Evolutionary conservation across 306 rosid genomes (phyloP).

Genomic region (Astragalus glycyphyllos): DNA sequence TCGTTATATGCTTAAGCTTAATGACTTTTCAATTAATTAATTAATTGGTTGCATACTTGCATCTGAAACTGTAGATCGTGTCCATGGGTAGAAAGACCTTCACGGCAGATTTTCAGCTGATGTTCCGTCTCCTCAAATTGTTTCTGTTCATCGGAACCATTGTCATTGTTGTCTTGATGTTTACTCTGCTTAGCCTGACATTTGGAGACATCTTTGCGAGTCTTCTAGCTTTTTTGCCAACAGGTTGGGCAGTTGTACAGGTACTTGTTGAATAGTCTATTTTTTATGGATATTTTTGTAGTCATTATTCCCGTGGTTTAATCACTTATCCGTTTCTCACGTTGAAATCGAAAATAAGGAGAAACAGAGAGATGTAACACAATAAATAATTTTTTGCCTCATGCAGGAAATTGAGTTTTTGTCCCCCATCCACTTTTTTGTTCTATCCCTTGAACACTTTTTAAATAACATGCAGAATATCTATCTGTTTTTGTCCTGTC

Average conservation of each 20-base stretch:
- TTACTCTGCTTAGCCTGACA: slow-evolving; percentile 67
- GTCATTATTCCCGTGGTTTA: no score
- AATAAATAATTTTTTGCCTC: no score
- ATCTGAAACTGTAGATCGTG: slow-evolving; percentile 71
- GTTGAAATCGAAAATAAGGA: no score
- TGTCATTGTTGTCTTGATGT: slow-evolving; percentile 63
- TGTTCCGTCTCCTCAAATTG: slow-evolving; percentile 92
- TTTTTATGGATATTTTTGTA: slow-evolving; percentile 29
- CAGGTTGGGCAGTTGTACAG: slow-evolving; percentile 94
- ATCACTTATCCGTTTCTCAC: no score
- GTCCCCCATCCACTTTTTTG: no score
- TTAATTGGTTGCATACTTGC: slow-evolving; percentile 34
- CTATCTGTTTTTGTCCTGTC: no score
- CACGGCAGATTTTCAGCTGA: slow-evolving; percentile 97
- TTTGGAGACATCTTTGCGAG: slow-evolving; percentile 77
- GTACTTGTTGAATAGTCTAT: slow-evolving; percentile 48
- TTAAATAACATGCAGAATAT: no score
- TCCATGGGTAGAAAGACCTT: slow-evolving; percentile 91
- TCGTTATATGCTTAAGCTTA: slow-evolving; percentile 18
- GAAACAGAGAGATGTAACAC: no score
- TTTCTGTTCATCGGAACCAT: slow-evolving; percentile 69
- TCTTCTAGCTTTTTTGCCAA: slow-evolving; percentile 87
- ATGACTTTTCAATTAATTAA: slow-evolving; percentile 35
- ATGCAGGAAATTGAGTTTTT: no score
- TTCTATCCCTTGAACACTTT: no score